Conservation (phyloP, 2,329 filamentous ascomycete genomes). For the Aureobasidium sp. region DNA sequence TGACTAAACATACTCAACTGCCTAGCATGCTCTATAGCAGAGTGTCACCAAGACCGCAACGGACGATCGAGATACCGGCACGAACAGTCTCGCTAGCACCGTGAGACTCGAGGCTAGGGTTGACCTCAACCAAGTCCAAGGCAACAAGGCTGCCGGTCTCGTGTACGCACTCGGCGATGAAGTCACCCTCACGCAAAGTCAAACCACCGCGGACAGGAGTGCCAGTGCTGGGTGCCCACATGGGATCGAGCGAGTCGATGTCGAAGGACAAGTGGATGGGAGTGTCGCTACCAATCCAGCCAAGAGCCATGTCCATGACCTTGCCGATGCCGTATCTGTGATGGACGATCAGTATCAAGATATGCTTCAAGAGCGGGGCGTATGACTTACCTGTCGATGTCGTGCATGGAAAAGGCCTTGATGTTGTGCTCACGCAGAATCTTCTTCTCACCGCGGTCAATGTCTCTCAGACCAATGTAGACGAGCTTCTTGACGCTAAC, state of each 20-base stretch:
- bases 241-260: constrained; percentile 90
- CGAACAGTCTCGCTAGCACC: constrained; percentile 81
- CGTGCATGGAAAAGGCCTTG: constrained; percentile 97
- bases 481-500: constrained; percentile 78
- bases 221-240: constrained; percentile 93
- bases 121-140: constrained; percentile 51
- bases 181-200: constrained; percentile 92
- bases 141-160: constrained; percentile 51
- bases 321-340: constrained; percentile 80
- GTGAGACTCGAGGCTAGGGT: constrained; percentile 42
- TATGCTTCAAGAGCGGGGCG: constrained; percentile 10
- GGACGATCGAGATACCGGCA: constrained; percentile 77
- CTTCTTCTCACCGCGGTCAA: constrained; percentile 89
- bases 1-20: not conserved
- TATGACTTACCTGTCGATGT: constrained; percentile 72
- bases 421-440: constrained; percentile 83
- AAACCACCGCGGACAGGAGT: constrained; percentile 90
- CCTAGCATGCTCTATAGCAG: constrained; percentile 53
- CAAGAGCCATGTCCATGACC: constrained; percentile 97
- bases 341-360: not conserved
- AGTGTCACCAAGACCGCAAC: constrained; percentile 88
- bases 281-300: constrained; percentile 87
- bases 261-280: constrained; percentile 97
- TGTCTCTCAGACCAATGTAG: constrained; percentile 91
- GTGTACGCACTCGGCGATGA: constrained; percentile 70